Percentiles rank a stretch among this genome's conserved stretches.
phyloP scores from a whole-genome alignment of 2,329 filamentous ascomycete genomes.

The Leptographium radiaticola region DNA sequence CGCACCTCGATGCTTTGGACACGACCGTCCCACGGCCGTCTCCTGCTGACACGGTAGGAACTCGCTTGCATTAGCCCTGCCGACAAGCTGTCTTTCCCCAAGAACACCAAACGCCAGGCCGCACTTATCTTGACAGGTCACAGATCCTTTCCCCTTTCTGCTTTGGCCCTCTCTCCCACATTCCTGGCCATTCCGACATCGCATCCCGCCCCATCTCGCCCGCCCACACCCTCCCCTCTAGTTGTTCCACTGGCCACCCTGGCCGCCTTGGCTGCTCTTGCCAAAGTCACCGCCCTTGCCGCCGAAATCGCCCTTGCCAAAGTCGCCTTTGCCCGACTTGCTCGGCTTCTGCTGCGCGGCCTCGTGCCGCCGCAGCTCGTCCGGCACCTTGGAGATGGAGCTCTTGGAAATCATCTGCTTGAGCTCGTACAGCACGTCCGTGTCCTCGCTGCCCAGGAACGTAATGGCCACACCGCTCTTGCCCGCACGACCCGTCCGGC shows the following conservation, averaged over 20 bases:
- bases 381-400: constrained; percentile 73
- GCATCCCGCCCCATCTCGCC: no score
- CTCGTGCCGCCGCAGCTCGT: constrained; percentile 81
- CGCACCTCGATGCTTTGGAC: no score
- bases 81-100: no score
- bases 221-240: not conserved
- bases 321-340: constrained; percentile 12
- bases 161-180: not conserved
- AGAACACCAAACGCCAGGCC: not conserved
- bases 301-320: constrained; percentile 12
- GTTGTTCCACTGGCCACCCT: constrained; percentile 10
- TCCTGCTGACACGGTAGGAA: no score
- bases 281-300: constrained; percentile 12
- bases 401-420: constrained; percentile 94
- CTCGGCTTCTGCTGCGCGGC: constrained; percentile 71
- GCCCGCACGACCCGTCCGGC: constrained; percentile 91
- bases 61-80: not conserved
- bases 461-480: constrained; percentile 95
- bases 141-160: not conserved
- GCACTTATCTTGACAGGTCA: not conserved
- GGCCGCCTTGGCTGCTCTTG: not conserved
- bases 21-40: no score
- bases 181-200: not conserved
- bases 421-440: constrained; percentile 83
- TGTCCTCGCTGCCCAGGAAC: constrained; percentile 82